These are phyloP conservation scores for Boletus speciosus DNA, from an alignment of 768 basidiomycete species.

Conservation along the genomic window DNA sequence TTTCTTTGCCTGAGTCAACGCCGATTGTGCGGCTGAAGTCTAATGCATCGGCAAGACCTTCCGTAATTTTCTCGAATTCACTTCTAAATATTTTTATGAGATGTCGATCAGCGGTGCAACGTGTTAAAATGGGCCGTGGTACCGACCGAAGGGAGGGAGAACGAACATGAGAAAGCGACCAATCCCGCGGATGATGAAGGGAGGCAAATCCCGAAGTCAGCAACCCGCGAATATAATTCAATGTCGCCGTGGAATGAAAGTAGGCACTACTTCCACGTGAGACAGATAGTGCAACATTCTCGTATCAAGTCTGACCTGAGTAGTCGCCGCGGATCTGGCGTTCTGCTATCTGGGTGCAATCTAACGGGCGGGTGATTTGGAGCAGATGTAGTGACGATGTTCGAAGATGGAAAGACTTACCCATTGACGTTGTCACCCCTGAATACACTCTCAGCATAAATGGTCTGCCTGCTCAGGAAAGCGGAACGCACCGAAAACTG, in stretches of 20 bases:
- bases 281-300: not conserved
- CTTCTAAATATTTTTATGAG: slow-evolving; percentile 37
- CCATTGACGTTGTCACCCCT: slow-evolving; percentile 98
- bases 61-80: slow-evolving; percentile 84
- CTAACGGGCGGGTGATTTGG: slow-evolving; percentile 23
- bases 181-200: slow-evolving; percentile 84
- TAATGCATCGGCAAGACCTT: slow-evolving; percentile 83
- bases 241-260: slow-evolving; percentile 91
- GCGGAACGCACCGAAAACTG: slow-evolving; percentile 72
- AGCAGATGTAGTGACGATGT: not conserved
- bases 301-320: slow-evolving; percentile 47
- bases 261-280: slow-evolving; percentile 62
- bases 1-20: slow-evolving; percentile 48
- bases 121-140: not conserved
- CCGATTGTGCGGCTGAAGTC: slow-evolving; percentile 93
- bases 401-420: slow-evolving; percentile 34
- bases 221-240: slow-evolving; percentile 88
- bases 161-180: slow-evolving; percentile 91
- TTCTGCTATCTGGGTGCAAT: slow-evolving; percentile 71
- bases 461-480: not conserved
- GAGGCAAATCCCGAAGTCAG: slow-evolving; percentile 92
- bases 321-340: slow-evolving; percentile 86
- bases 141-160: slow-evolving; percentile 69
- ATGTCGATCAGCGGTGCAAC: slow-evolving; percentile 13
- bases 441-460: slow-evolving; percentile 3